Percentiles rank a stretch among this genome's conserved stretches.
These are phyloP conservation scores for Colletotrichum tofieldiae DNA, from an alignment of 2,329 filamentous ascomycete species.

Conservation along the genomic window DNA sequence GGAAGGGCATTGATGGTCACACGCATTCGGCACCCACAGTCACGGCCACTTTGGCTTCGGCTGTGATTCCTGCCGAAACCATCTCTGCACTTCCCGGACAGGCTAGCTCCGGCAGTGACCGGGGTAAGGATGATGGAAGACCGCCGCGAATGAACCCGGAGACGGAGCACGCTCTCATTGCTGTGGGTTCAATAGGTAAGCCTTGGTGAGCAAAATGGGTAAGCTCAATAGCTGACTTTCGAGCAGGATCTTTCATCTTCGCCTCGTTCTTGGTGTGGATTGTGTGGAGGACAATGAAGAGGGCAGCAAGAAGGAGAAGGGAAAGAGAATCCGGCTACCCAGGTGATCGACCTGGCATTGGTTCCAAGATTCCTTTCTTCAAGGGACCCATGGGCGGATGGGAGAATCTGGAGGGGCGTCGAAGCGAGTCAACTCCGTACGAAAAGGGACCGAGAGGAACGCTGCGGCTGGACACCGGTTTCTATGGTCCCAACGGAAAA, in stretches of 20 bases:
- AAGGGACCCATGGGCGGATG: slow-evolving; percentile 54
- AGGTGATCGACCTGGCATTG: slow-evolving; percentile 46
- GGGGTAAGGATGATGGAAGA: slow-evolving; percentile 31
- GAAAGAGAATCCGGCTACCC: slow-evolving; percentile 43
- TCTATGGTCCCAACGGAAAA: slow-evolving; percentile 45
- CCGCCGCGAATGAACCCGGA: slow-evolving; percentile 46
- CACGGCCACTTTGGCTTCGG: slow-evolving; percentile 37
- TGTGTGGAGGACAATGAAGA: slow-evolving; percentile 60
- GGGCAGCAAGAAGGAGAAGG: slow-evolving; percentile 53
- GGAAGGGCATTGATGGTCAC: slow-evolving; percentile 32
- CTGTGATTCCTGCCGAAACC: slow-evolving; percentile 29
- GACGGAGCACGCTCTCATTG: slow-evolving; percentile 53
- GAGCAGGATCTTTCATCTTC: slow-evolving; percentile 60
- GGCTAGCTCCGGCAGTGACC: slow-evolving; percentile 9
- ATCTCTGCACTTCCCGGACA: slow-evolving; percentile 37
- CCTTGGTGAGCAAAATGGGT: background rate
- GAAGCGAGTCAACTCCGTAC: slow-evolving; percentile 41
- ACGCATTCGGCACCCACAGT: slow-evolving; percentile 29
- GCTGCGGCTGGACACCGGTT: slow-evolving; percentile 46
- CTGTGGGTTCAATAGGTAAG: slow-evolving; percentile 55
- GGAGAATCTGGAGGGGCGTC: slow-evolving; percentile 50
- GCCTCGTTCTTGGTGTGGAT: slow-evolving; percentile 63
- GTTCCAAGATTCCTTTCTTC: slow-evolving; percentile 56
- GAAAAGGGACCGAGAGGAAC: slow-evolving; percentile 47
- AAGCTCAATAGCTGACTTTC: background rate